These are phyloP conservation scores for Dryas drummondii DNA, from an alignment of 306 rosid genomes.

Conservation along the genomic window DNA sequence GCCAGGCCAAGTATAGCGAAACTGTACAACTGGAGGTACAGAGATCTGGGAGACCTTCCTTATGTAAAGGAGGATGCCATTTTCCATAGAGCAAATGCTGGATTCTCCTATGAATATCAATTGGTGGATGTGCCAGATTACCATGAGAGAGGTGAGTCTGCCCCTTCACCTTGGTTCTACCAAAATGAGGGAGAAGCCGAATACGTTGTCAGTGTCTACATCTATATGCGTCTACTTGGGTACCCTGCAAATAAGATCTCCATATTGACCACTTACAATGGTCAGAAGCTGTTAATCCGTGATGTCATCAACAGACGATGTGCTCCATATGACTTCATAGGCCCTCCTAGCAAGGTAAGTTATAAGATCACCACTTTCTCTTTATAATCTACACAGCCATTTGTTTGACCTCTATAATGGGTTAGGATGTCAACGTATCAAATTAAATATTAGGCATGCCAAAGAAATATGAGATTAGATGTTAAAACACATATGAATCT, in stretches of 20 bases:
- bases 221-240: slow-evolving; percentile 90
- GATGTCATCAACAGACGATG: slow-evolving; percentile 92
- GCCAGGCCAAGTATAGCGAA: slow-evolving; percentile 93
- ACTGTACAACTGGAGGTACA: slow-evolving; percentile 96
- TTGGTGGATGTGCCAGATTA: slow-evolving; percentile 93
- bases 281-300: slow-evolving; percentile 96
- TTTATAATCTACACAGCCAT: background rate
- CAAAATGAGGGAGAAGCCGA: slow-evolving; percentile 98
- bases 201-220: slow-evolving; percentile 87
- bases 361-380: background rate
- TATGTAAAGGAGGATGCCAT: slow-evolving; percentile 59
- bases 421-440: background rate
- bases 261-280: slow-evolving; percentile 97
- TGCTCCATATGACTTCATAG: slow-evolving; percentile 86
- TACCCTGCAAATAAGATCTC: slow-evolving; percentile 96
- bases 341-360: slow-evolving; percentile 91
- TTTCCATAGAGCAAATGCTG: slow-evolving; percentile 83
- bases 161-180: slow-evolving; percentile 99
- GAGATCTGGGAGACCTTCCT: slow-evolving; percentile 94
- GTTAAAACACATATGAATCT: background rate
- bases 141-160: slow-evolving; percentile 83
- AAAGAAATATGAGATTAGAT: background rate
- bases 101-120: slow-evolving; percentile 93
- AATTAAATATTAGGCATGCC: background rate
- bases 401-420: background rate